These are phyloP conservation scores for Chenopodium formosanum DNA, from an alignment of 148 eudicot genomes.

Conservation along the genomic window DNA sequence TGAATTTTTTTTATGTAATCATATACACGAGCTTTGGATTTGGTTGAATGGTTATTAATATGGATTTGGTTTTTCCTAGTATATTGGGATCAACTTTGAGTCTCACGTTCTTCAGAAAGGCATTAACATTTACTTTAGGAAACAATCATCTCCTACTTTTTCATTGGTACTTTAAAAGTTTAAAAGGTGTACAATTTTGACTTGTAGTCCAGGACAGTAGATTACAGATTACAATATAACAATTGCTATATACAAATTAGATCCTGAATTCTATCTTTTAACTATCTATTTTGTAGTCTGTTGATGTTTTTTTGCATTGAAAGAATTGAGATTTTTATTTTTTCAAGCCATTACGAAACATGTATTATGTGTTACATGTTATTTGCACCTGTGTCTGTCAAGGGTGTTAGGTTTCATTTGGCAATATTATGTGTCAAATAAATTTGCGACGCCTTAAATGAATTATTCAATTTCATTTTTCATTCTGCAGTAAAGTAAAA, in stretches of 20 bases:
- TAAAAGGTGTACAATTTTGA: not conserved
- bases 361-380: not conserved
- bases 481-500: constrained; percentile 69
- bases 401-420: not conserved
- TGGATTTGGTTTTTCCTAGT: not conserved
- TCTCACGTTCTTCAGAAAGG: not conserved
- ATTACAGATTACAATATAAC: too few relatives aligned
- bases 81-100: not conserved
- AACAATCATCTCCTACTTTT: not conserved
- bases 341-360: not conserved
- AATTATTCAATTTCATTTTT: not conserved
- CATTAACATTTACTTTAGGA: not conserved
- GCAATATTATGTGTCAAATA: not conserved
- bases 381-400: not conserved
- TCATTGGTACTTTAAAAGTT: not conserved
- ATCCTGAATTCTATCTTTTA: not conserved
- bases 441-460: not conserved
- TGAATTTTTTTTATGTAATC: not conserved
- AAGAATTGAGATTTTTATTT: too few relatives aligned
- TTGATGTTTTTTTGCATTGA: not conserved
- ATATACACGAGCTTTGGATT: not conserved
- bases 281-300: not conserved
- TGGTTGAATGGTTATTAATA: not conserved
- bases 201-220: not conserved
- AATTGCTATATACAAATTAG: not conserved